Evolutionary conservation across 1,284 basidiomycete species (phyloP), one percentile per base, ranked within the genome.

Genomic region (Trametes versicolor): DNA sequence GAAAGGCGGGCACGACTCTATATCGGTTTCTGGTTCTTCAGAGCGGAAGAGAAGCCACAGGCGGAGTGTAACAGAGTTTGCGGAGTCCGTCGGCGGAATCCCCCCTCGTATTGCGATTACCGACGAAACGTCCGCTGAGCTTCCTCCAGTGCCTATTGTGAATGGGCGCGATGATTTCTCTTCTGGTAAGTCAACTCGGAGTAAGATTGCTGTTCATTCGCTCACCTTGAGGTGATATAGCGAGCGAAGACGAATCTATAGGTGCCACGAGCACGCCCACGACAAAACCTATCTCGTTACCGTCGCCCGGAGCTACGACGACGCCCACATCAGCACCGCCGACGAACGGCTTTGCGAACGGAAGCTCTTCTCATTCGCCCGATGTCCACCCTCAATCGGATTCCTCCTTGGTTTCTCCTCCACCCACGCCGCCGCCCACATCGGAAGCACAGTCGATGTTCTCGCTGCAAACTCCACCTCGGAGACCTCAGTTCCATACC

Each of bases 381-480:
- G 57, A 55, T 34, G 60, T 27, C 2, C 45, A 54, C 12, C 8
- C 52, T 21, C 45, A 59, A 9, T 62, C 67, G 8, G 64, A 58
- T 7, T 62, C 67, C 34, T 63, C 70, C 36, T 64, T 67, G 15
- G 65, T 47, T 57, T 64, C 57, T 57, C 65, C 62, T 6, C 68
- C 71, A 41, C 64, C 67, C 25, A 66, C 66, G 4, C 67, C 70
- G 2, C 67, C 70, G 2, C 70, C 70, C 32, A 49, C 50, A 47
- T 29, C 62, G n/a, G 62, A 66, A 21, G 10, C 65, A 5, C 55
- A 58, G 25, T 27, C 65, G 9, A 65, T 63, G 23, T 71, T 70
- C 59, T 61, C 63, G 25, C 50, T 74, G 54, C 73, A 73, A 23
- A 89, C 89, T 7, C 89, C 89, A 23, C 86, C 86, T 2, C 82